phyloP scores from a whole-genome alignment of 495 filamentous ascomycete genomes.

The Penicillium verhagenii region DNA sequence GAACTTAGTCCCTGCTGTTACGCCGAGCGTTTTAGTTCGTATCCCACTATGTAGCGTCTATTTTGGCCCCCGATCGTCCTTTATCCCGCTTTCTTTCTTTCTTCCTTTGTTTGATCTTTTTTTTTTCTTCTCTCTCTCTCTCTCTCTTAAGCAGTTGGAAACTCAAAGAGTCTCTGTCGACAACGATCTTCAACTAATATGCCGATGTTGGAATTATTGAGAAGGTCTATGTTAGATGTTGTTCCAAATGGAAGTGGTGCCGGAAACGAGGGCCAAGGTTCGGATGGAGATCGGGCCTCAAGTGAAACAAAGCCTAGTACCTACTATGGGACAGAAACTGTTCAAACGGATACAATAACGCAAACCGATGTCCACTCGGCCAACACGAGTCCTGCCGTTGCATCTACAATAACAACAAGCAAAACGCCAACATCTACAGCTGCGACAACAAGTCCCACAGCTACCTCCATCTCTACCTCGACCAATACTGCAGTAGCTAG shows the following conservation, averaged over 20 bases:
- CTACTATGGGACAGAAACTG: not conserved
- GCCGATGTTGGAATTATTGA: not conserved
- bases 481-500: not conserved
- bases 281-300: too few species aligned
- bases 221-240: too few species aligned
- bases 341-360: too few species aligned
- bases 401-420: too few species aligned
- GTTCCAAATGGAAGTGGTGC: too few species aligned
- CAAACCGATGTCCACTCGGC: too few species aligned
- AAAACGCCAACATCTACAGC: conserved; percentile 4
- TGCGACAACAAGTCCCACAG: not conserved
- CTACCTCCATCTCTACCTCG: not conserved
- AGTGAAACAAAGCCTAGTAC: too few species aligned
- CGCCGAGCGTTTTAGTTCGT: not conserved
- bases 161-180: not conserved
- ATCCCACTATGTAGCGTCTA: conserved; percentile 1
- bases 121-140: not conserved
- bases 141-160: not conserved
- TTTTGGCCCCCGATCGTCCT: conserved; percentile 11
- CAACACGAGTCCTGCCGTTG: too few species aligned
- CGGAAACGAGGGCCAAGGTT: too few species aligned
- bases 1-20: not conserved
- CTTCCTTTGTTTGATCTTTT: not conserved
- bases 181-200: not conserved
- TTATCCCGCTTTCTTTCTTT: conserved; percentile 1